phyloP scores from a whole-genome alignment of 1,139 yeast species.

The Saccharomyces pastorianus region DNA sequence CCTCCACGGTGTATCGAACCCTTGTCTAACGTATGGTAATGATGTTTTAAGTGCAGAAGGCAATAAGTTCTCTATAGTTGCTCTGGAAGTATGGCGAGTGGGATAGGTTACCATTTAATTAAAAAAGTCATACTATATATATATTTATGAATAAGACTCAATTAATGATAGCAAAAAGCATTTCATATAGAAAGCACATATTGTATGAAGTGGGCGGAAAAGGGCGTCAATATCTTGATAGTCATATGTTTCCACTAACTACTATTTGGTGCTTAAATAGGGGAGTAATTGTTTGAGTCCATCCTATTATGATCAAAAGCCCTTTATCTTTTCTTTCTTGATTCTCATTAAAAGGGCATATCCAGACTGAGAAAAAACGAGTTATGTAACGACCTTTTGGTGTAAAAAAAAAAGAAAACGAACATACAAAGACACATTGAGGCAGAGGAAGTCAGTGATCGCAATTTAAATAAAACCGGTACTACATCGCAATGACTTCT shows the following conservation, averaged over 20 bases:
- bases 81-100: constrained; percentile 81
- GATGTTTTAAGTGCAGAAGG: constrained; percentile 61
- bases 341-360: no score
- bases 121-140: background rate
- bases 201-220: background rate
- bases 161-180: background rate
- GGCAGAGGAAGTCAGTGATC: background rate
- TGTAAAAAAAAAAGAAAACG: background rate
- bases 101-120: constrained; percentile 30
- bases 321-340: no score
- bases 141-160: background rate
- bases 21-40: constrained; percentile 83
- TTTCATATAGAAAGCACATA: no score
- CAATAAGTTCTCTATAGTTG: constrained; percentile 61
- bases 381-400: no score
- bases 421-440: background rate
- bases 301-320: no score
- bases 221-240: no score
- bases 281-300: no score
- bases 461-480: background rate
- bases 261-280: no score
- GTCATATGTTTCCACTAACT: no score
- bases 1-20: constrained; percentile 66
- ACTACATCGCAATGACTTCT: constrained; percentile 16
- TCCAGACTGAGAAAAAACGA: no score